These are phyloP conservation scores for Irpex lacteus DNA, from an alignment of 1,284 basidiomycete species.

Conservation along the genomic window DNA sequence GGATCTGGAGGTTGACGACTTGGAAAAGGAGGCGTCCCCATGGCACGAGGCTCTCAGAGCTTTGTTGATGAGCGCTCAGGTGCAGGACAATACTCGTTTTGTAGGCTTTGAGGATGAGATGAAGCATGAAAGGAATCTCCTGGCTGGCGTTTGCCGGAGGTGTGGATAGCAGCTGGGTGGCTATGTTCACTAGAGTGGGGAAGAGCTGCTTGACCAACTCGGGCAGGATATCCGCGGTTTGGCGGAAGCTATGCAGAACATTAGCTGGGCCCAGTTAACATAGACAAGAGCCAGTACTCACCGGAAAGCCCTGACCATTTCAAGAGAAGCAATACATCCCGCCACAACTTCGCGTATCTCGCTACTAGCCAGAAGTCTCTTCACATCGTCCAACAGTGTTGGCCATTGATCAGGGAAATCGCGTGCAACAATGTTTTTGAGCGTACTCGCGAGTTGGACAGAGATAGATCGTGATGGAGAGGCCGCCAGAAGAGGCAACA, in stretches of 20 bases:
- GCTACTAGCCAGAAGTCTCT: constrained; percentile 57
- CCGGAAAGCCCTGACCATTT: constrained; percentile 74
- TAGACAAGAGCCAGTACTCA: constrained; percentile 20
- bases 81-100: constrained; percentile 74
- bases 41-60: constrained; percentile 68
- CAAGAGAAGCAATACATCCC: constrained; percentile 72
- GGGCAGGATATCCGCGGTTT: constrained; percentile 56
- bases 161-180: constrained; percentile 59
- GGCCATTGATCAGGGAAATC: constrained; percentile 82
- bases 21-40: constrained; percentile 85
- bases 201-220: constrained; percentile 62
- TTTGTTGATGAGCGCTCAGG: constrained; percentile 73
- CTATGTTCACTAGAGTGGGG: constrained; percentile 71
- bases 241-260: constrained; percentile 55
- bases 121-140: constrained; percentile 75
- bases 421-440: constrained; percentile 67
- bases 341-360: constrained; percentile 73
- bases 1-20: constrained; percentile 68
- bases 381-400: constrained; percentile 57
- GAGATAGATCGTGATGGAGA: constrained; percentile 69
- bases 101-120: constrained; percentile 82
- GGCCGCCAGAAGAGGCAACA: constrained; percentile 67
- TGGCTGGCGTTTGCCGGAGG: constrained; percentile 54
- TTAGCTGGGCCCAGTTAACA: neutral
- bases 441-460: constrained; percentile 66